Conservation (phyloP, 2,329 filamentous ascomycete species). For the Dryadomyces sulphureus region DNA sequence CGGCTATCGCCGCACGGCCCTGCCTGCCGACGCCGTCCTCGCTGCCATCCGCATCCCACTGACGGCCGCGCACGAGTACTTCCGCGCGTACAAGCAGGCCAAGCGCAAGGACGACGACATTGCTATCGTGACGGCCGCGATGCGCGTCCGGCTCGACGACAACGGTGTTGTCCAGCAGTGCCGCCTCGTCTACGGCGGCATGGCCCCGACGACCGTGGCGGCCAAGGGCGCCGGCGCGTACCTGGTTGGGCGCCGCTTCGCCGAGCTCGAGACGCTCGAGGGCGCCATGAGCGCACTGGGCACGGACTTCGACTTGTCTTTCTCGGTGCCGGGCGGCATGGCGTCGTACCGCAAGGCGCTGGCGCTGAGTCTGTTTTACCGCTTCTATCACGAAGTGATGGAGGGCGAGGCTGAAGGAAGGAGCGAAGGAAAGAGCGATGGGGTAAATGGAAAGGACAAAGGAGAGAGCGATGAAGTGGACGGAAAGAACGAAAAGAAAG, state of each 20-base stretch:
- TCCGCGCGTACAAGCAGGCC: slow-evolving; percentile 86
- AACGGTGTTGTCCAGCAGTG: slow-evolving; percentile 58
- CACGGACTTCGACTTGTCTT: slow-evolving; percentile 73
- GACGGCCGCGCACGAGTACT: slow-evolving; percentile 65
- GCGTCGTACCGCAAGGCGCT: slow-evolving; percentile 87
- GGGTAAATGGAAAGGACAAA: slow-evolving; percentile 30
- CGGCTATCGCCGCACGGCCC: slow-evolving; percentile 72
- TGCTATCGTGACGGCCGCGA: slow-evolving; percentile 82
- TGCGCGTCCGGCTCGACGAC: slow-evolving; percentile 54
- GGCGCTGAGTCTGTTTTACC: slow-evolving; percentile 88
- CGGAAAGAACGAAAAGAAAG: slow-evolving; percentile 20
- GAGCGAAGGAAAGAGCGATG: neutral
- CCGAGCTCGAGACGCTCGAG: slow-evolving; percentile 71
- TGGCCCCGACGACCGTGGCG: slow-evolving; percentile 83
- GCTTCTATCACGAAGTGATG: slow-evolving; percentile 86
- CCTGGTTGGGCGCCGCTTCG: slow-evolving; percentile 63
- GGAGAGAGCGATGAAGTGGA: no score
- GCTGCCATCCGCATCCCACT: slow-evolving; percentile 75
- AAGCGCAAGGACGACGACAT: slow-evolving; percentile 98
- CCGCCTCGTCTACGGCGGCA: slow-evolving; percentile 82
- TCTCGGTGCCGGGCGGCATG: slow-evolving; percentile 93
- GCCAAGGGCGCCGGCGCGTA: slow-evolving; percentile 66
- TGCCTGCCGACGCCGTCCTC: slow-evolving; percentile 71
- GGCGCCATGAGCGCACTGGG: slow-evolving; percentile 83
- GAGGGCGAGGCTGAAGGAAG: slow-evolving; percentile 33